Percentiles rank a stretch among this genome's conserved stretches.
phyloP scores from a whole-genome alignment of 2,329 filamentous ascomycete species.

The Phialocephala subalpina region DNA sequence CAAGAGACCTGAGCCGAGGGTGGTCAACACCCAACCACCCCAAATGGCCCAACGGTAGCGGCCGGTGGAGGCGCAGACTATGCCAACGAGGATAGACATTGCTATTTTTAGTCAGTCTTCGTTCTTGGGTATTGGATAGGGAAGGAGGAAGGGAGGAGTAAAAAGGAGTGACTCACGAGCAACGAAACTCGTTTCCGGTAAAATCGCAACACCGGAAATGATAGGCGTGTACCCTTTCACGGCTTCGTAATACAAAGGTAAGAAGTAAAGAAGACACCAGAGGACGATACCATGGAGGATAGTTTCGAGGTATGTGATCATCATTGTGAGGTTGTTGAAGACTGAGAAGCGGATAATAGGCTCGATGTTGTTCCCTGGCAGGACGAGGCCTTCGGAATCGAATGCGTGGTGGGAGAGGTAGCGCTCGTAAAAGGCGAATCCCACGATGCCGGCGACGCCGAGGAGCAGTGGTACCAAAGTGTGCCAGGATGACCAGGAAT shows the following conservation, averaged over 20 bases:
- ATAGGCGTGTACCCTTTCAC: conserved; percentile 63
- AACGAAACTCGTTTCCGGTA: conserved; percentile 69
- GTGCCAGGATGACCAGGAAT: conserved; percentile 67
- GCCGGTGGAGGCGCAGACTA: conserved; percentile 62
- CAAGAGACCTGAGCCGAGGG: conserved; percentile 64
- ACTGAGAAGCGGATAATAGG: conserved; percentile 51
- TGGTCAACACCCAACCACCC: conserved; percentile 67
- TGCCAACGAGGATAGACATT: conserved; percentile 62
- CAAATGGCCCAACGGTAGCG: conserved; percentile 63
- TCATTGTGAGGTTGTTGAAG: conserved; percentile 56
- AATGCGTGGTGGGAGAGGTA: conserved; percentile 36
- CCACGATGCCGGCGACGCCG: conserved; percentile 58
- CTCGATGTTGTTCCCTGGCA: conserved; percentile 36
- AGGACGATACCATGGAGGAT: conserved; percentile 65
- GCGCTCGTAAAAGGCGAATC: conserved; percentile 62
- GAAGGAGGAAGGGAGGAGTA: conserved; percentile 59
- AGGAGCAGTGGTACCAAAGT: conserved; percentile 68
- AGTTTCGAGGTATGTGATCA: conserved; percentile 59
- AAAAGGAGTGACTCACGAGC: conserved; percentile 54
- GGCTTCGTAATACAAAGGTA: conserved; percentile 59
- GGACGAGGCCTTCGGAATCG: conserved; percentile 34
- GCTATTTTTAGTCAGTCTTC: conserved; percentile 63
- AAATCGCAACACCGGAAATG: conserved; percentile 61
- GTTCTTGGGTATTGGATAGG: conserved; percentile 45
- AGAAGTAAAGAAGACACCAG: conserved; percentile 63